Evolutionary conservation across 2,329 filamentous ascomycete genomes (phyloP).

Genomic region (Aspergillus alliaceus): DNA sequence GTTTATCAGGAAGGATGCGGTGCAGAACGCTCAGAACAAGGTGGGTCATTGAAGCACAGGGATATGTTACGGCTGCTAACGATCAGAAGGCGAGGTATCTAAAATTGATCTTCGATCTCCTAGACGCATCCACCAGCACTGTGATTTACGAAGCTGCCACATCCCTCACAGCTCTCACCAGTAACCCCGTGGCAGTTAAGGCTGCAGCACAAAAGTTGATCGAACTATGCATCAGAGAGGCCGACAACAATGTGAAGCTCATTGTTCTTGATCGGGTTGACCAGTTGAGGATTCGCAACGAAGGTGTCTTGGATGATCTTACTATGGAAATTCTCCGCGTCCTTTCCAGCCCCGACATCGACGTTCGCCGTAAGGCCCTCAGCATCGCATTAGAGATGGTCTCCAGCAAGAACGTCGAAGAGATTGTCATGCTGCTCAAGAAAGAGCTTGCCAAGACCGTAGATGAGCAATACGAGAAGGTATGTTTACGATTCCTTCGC

Average conservation of each 20-base stretch:
- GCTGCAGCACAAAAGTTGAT: slow-evolving; percentile 95
- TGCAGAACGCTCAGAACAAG: slow-evolving; percentile 93
- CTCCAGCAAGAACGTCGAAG: slow-evolving; percentile 97
- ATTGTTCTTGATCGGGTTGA: slow-evolving; percentile 96
- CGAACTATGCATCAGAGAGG: slow-evolving; percentile 93
- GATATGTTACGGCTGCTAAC: slow-evolving; percentile 24
- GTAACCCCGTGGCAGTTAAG: slow-evolving; percentile 96
- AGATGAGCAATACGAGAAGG: slow-evolving; percentile 96
- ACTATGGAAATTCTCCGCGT: slow-evolving; percentile 97
- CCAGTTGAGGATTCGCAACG: slow-evolving; percentile 80
- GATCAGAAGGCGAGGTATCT: slow-evolving; percentile 74
- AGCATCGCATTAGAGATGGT: slow-evolving; percentile 95
- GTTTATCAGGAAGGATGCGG: slow-evolving; percentile 97
- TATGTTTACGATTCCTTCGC: slow-evolving; percentile 22
- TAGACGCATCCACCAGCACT: slow-evolving; percentile 89
- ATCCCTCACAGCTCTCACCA: slow-evolving; percentile 88
- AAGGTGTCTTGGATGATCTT: slow-evolving; percentile 87
- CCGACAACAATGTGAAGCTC: slow-evolving; percentile 98
- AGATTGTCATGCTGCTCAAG: slow-evolving; percentile 92
- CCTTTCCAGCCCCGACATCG: slow-evolving; percentile 90
- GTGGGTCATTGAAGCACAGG: slow-evolving; percentile 44
- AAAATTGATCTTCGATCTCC: slow-evolving; percentile 90
- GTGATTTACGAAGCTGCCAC: slow-evolving; percentile 98
- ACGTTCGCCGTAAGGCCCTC: slow-evolving; percentile 89
- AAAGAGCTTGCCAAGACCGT: slow-evolving; percentile 98